Evolutionary conservation across 345 rosid species (phyloP).

Genomic region (Eucalyptus regnans): DNA sequence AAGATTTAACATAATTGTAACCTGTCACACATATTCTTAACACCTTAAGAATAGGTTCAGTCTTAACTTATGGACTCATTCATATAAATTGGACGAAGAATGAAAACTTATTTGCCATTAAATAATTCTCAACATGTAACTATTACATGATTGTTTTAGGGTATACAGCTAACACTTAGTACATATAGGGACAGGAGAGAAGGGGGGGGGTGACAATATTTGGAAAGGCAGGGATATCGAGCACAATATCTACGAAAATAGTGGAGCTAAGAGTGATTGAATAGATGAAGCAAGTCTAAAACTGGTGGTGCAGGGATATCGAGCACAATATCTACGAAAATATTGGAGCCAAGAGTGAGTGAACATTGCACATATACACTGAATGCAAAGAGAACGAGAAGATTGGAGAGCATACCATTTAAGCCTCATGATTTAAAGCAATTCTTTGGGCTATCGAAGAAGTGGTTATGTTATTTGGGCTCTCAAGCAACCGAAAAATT

Average conservation of each 20-base stretch:
- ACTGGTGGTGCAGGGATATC: neutral
- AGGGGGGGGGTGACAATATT: neutral
- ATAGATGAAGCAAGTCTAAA: neutral
- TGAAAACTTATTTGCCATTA: too few relatives aligned
- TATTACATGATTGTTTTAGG: too few relatives aligned
- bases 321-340: neutral
- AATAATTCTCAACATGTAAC: too few relatives aligned
- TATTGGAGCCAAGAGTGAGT: neutral
- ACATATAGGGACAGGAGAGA: neutral
- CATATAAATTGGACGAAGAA: too few relatives aligned
- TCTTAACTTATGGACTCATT: too few relatives aligned
- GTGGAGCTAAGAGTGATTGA: neutral
- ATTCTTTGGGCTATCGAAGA: slow-evolving; percentile 70
- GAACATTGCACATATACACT: neutral
- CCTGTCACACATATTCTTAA: too few relatives aligned
- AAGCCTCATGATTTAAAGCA: slow-evolving; percentile 72
- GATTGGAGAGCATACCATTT: slow-evolving; percentile 27
- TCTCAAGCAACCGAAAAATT: slow-evolving; percentile 55
- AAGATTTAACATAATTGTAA: too few relatives aligned
- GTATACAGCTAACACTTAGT: neutral
- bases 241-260: neutral
- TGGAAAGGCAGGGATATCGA: neutral
- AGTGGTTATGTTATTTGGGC: slow-evolving; percentile 70
- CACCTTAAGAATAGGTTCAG: too few relatives aligned
- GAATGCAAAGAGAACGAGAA: neutral